Percentiles rank a stretch among this genome's conserved stretches.
These are phyloP conservation scores for Microthlaspi erraticum DNA, from an alignment of 345 rosid genomes.

Conservation along the genomic window DNA sequence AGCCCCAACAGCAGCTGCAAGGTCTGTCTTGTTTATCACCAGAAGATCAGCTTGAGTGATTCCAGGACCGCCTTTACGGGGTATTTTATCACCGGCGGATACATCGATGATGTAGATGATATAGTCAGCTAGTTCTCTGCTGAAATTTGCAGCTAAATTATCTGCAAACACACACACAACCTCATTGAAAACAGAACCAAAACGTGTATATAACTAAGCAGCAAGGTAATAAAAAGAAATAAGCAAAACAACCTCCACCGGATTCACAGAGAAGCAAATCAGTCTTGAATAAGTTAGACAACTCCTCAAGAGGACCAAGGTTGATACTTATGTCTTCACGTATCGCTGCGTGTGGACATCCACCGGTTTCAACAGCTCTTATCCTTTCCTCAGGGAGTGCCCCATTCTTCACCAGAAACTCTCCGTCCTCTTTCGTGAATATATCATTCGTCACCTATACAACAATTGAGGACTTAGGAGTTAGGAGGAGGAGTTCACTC, in stretches of 20 bases:
- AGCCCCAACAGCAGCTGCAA: conserved; percentile 88
- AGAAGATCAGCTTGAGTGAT: conserved; percentile 97
- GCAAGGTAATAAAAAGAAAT: neutral
- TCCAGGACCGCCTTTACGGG: conserved; percentile 97
- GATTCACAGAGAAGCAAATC: conserved; percentile 96
- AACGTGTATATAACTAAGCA: too few species aligned
- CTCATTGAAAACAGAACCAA: conserved; percentile 21
- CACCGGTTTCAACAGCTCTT: conserved; percentile 94
- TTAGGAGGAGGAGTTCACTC: too few species aligned
- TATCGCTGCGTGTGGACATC: conserved; percentile 98
- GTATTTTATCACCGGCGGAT: conserved; percentile 93
- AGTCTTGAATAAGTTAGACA: conserved; percentile 79
- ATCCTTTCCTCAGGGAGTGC: conserved; percentile 95
- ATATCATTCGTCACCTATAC: conserved; percentile 94
- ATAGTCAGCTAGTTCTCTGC: conserved; percentile 93
- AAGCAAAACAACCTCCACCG: conserved; percentile 76
- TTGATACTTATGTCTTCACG: conserved; percentile 98
- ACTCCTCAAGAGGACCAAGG: conserved; percentile 97
- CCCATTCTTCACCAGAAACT: conserved; percentile 89
- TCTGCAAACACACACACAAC: conserved; percentile 56
- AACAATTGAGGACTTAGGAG: too few species aligned
- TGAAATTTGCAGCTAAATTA: conserved; percentile 96
- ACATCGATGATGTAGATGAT: conserved; percentile 95
- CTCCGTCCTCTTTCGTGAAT: conserved; percentile 97
- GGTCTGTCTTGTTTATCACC: conserved; percentile 96